phyloP scores from a whole-genome alignment of 371 early-diverging fungal species.

The Apophysomyces variabilis region DNA sequence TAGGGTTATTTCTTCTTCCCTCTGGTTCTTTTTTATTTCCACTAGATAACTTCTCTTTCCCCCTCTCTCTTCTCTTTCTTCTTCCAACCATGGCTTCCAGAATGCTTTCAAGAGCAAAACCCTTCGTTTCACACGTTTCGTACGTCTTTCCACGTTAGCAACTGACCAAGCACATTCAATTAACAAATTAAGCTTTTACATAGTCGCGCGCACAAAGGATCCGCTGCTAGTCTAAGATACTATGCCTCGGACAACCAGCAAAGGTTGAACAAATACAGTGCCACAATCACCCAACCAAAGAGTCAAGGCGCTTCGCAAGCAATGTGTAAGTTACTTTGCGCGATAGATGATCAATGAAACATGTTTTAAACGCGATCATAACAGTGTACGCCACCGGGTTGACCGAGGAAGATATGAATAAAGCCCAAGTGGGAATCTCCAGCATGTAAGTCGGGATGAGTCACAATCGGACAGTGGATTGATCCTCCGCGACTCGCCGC shows the following conservation, averaged over 20 bases:
- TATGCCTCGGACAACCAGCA: constrained; percentile 41
- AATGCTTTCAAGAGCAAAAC: constrained; percentile 35
- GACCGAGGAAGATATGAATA: constrained; percentile 77
- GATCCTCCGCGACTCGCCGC: constrained; percentile 6
- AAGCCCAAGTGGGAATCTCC: constrained; percentile 93
- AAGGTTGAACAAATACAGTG: constrained; percentile 77
- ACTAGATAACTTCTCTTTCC: constrained; percentile 16
- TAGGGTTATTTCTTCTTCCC: not conserved
- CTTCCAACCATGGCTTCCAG: constrained; percentile 39
- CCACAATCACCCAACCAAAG: constrained; percentile 91
- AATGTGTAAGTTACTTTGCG: constrained; percentile 75
- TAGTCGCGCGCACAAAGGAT: constrained; percentile 28
- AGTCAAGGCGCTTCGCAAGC: constrained; percentile 96
- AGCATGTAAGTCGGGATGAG: constrained; percentile 71
- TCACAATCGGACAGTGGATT: constrained; percentile 11
- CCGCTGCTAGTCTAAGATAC: constrained; percentile 40
- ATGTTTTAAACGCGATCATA: constrained; percentile 37
- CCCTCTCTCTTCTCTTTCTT: constrained; percentile 10
- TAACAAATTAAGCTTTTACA: constrained; percentile 1
- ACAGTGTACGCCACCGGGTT: constrained; percentile 92
- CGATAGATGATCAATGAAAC: constrained; percentile 66
- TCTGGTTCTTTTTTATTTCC: constrained; percentile 11
- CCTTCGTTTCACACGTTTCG: constrained; percentile 29
- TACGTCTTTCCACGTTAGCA: constrained; percentile 22
- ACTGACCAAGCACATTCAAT: not conserved